Evolutionary conservation across 2,329 filamentous ascomycete species (phyloP), one percentile per base, ranked within the genome.

Genomic region (Colletotrichum tamarilloi): DNA sequence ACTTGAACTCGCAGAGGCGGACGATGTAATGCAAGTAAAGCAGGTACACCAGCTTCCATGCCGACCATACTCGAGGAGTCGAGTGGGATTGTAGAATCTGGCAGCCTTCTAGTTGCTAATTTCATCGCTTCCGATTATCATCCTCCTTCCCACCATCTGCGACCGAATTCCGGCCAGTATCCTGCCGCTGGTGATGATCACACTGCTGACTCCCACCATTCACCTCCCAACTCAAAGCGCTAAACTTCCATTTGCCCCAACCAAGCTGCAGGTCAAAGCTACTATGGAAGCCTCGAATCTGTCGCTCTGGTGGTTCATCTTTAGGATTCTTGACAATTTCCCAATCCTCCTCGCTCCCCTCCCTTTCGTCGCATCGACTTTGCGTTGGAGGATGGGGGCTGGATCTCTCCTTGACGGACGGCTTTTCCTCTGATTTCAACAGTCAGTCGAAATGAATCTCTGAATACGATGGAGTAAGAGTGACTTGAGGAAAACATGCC

Each of bases 251-350:
- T 6, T 53, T 32, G n/a, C 63, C 63, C 63, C 63, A 66, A 16
- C 63, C 63, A 11, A 66, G 24, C 63, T 32, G 35, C 16, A 66
- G 32, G 11, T 58, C 24, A 11, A 66, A 66, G 6, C 53, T 49
- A 24, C 53, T 66, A 6, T 24, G 56, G 24, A 66, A 42, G 2
- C 52, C 22, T 19, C 9, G 53, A 1, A 19, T 4, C 7, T 2
- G 30, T n/a, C n/a, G 14, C 38, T 42, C 14, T 19, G 38, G 9
- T 8, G 4, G 32, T n/a, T 58, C 32, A 6, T 42, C 11, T 22
- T 22, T 4, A 4, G 53, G 35, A 6, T 58, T 46, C 19, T 12
- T 3, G 19, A 66, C 11, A 6, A 58, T n/a, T 35, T 66, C 63
- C 63, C 53, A 58, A 0, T 46, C 32, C 24, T 46, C 26, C 12